A percentile compares a stretch with the other conserved stretches of the same genome.
Evolutionary conservation across 1,284 basidiomycete genomes (phyloP).

Genomic region (Ceratobasidium sp.): DNA sequence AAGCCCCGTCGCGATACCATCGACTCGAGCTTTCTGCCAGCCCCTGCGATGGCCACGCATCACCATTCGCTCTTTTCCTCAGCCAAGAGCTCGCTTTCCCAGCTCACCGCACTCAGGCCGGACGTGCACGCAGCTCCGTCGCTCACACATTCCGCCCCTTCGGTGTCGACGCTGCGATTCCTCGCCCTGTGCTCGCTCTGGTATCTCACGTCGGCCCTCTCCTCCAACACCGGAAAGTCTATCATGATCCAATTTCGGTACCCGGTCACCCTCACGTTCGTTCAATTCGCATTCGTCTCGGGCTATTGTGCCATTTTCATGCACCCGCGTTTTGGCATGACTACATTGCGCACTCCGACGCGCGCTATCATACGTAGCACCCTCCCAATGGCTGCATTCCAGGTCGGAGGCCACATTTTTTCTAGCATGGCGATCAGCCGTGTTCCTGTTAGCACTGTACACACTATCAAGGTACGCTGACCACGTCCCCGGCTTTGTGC

Average conservation of each 20-base stretch:
- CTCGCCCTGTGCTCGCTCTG: constrained; percentile 73
- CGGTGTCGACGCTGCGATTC: constrained; percentile 49
- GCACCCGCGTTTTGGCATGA: constrained; percentile 71
- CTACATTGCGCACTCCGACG: constrained; percentile 72
- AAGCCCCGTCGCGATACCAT: constrained; percentile 19
- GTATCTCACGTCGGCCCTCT: constrained; percentile 85
- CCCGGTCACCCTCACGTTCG: constrained; percentile 91
- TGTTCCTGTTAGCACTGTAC: constrained; percentile 96
- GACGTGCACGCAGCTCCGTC: neutral
- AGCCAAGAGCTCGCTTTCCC: constrained; percentile 18
- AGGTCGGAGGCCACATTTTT: constrained; percentile 94
- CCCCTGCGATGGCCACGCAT: constrained; percentile 12
- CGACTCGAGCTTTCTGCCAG: constrained; percentile 29
- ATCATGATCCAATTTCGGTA: constrained; percentile 87
- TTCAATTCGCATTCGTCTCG: constrained; percentile 96
- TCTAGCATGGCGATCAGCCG: constrained; percentile 95
- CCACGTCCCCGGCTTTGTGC: neutral
- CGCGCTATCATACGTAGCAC: constrained; percentile 65
- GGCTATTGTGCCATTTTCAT: constrained; percentile 83
- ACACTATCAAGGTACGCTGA: constrained; percentile 91
- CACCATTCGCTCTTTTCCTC: constrained; percentile 22
- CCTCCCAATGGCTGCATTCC: constrained; percentile 63
- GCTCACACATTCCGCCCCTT: constrained; percentile 12
- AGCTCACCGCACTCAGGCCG: constrained; percentile 24
- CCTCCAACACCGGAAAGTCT: constrained; percentile 87